Evolutionary conservation across 768 basidiomycete species (phyloP), one percentile per base, ranked within the genome.

Genomic region (Mycena pura): DNA sequence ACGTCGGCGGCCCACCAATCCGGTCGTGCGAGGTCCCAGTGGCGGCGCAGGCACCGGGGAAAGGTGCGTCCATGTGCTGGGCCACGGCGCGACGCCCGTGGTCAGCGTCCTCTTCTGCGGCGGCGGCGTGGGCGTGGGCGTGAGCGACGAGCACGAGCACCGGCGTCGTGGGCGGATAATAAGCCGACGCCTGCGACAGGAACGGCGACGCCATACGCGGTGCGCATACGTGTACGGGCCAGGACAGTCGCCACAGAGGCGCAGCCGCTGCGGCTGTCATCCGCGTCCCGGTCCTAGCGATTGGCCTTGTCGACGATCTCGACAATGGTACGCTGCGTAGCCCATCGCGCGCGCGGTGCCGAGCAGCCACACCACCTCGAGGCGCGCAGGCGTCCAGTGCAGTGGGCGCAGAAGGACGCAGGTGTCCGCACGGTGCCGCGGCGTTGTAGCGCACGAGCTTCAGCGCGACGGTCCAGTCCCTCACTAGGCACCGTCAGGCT

Each of bases 401-500:
- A 82, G 77, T 43, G 84, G 72, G 38, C 76, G 80, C n/a, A 91
- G 78, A 39, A 90, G 78, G n/a, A 87, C 76, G 45, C 85, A 86
- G 58, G 90, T 88, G 71, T 91, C 89, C 1, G 71, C 78, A 1
- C 86, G 83, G 70, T 91, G n/a, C 90, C 60, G 82, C 80, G 51
- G 84, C 83, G 36, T 80, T 74, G 70, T 88, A 91, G 6, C 90
- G 80, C 19, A 88, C 87, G 11, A 91, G 79, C 70, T 91, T 91
- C 65, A 91, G 82, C 3, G 89, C 91, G 60, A 85, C 83, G 58
- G 89, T 89, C 25, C 86, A 84, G 3, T 91, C 88, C 60, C 83
- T 85, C 68, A 90, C 73, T 47, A 86, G n/a, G n/a, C n/a, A n/a
- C n/a, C 24, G 27, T 3, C 1, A 6, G 14, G 9, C 27, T 24